Evolutionary conservation across 2,329 filamentous ascomycete species (phyloP).

Genomic region (Aureobasidium musti): DNA sequence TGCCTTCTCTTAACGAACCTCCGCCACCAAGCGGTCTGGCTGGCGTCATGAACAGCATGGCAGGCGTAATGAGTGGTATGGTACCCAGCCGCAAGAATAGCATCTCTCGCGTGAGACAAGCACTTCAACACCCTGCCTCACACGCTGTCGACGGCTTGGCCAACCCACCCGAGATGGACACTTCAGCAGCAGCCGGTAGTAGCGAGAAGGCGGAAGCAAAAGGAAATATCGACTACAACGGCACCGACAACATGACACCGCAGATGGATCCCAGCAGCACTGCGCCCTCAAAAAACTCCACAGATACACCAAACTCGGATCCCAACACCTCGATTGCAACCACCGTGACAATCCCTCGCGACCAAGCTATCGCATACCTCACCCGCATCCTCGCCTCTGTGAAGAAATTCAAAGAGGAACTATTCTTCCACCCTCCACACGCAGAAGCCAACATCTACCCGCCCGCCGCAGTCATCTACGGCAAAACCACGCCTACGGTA

Average conservation of each 20-base stretch:
- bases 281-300: conserved; percentile 21
- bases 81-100: conserved; percentile 38
- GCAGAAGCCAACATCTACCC: conserved; percentile 73
- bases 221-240: conserved; percentile 46
- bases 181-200: conserved; percentile 42
- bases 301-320: conserved; percentile 15
- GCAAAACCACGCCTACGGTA: conserved; percentile 82
- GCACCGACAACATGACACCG: conserved; percentile 38
- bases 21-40: conserved; percentile 45
- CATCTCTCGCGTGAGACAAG: conserved; percentile 29
- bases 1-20: conserved; percentile 56
- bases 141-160: conserved; percentile 35
- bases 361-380: conserved; percentile 66
- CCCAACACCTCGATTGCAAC: conserved; percentile 39
- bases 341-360: conserved; percentile 57
- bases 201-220: conserved; percentile 36
- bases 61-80: conserved; percentile 45
- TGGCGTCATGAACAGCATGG: conserved; percentile 51
- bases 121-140: conserved; percentile 25
- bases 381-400: conserved; percentile 70
- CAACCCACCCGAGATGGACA: conserved; percentile 37
- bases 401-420: conserved; percentile 73
- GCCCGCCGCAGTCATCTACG: conserved; percentile 79
- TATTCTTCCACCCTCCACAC: conserved; percentile 62
- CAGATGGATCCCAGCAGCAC: conserved; percentile 27